These are phyloP conservation scores for Suhomyces taliae DNA, from an alignment of 1,139 yeast genomes.

Conservation along the genomic window DNA sequence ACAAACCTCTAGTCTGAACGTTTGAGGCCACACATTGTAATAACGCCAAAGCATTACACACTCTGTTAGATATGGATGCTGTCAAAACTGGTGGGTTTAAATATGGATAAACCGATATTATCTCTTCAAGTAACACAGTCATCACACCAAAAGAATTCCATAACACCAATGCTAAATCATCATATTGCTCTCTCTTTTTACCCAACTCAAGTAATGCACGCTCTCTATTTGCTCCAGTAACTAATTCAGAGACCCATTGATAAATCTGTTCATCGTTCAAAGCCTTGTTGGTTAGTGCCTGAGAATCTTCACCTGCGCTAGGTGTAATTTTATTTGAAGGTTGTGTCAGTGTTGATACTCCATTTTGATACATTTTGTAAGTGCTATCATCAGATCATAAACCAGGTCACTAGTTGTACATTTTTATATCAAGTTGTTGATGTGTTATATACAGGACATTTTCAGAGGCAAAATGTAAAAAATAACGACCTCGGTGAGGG, in stretches of 20 bases:
- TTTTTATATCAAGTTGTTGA: neutral
- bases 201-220: conserved; percentile 91
- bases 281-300: conserved; percentile 45
- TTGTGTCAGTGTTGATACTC: conserved; percentile 1
- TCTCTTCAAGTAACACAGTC: conserved; percentile 88
- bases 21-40: conserved; percentile 97
- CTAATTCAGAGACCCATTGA: conserved; percentile 86
- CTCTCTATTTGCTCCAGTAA: conserved; percentile 87
- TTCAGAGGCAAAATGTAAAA: neutral
- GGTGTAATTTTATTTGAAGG: neutral
- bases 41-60: conserved; percentile 92
- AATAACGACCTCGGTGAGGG: conserved; percentile 43
- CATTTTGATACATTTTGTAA: conserved; percentile 5
- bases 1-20: conserved; percentile 80
- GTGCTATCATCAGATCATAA: conserved; percentile 1
- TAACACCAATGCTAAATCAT: conserved; percentile 85
- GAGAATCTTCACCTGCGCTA: conserved; percentile 5
- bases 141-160: conserved; percentile 98
- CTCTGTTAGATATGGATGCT: conserved; percentile 87
- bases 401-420: neutral
- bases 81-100: conserved; percentile 85
- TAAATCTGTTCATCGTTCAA: conserved; percentile 84
- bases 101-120: conserved; percentile 84
- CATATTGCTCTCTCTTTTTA: conserved; percentile 91
- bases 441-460: conserved; percentile 4